These are phyloP conservation scores for Pythium diclinum DNA, from an alignment of 352 stramenopile species.

Conservation along the genomic window DNA sequence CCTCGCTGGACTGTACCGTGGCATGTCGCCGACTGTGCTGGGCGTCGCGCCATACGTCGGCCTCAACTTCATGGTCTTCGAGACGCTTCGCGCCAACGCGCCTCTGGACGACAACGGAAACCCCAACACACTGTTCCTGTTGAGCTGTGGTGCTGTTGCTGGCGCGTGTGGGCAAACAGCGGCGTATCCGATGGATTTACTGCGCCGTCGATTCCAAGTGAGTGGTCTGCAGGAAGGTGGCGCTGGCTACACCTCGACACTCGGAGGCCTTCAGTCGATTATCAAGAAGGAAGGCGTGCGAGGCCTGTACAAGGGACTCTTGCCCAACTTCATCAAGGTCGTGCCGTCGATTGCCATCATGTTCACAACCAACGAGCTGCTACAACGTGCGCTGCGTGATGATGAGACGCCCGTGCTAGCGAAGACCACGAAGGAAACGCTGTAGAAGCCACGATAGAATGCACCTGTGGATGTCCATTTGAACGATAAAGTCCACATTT, in stretches of 20 bases:
- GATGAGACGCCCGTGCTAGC: not conserved
- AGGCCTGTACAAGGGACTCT: conserved; percentile 65
- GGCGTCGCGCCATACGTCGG: conserved; percentile 74
- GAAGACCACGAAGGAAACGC: not conserved
- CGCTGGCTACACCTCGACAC: conserved; percentile 45
- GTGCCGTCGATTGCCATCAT: conserved; percentile 80
- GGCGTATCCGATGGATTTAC: conserved; percentile 74
- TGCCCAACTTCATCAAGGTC: conserved; percentile 75
- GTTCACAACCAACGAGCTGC: conserved; percentile 77
- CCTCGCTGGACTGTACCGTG: conserved; percentile 54
- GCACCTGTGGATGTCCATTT: too few relatives aligned
- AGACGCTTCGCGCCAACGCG: conserved; percentile 47
- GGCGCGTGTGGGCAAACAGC: conserved; percentile 69
- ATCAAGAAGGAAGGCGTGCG: conserved; percentile 48
- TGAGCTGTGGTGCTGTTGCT: conserved; percentile 58
- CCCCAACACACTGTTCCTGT: conserved; percentile 50
- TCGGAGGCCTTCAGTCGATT: conserved; percentile 47
- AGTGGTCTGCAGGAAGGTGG: conserved; percentile 36
- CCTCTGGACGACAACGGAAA: conserved; percentile 44
- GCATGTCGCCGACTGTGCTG: conserved; percentile 57
- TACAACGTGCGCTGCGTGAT: conserved; percentile 37
- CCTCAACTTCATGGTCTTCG: conserved; percentile 78
- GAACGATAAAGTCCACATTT: not conserved
- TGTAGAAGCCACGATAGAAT: too few relatives aligned
- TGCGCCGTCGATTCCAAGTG: conserved; percentile 71